A percentile compares a stretch with the other conserved stretches of the same genome.
Conservation (phyloP, 768 basidiomycete species). For the Auricularia cornea region DNA sequence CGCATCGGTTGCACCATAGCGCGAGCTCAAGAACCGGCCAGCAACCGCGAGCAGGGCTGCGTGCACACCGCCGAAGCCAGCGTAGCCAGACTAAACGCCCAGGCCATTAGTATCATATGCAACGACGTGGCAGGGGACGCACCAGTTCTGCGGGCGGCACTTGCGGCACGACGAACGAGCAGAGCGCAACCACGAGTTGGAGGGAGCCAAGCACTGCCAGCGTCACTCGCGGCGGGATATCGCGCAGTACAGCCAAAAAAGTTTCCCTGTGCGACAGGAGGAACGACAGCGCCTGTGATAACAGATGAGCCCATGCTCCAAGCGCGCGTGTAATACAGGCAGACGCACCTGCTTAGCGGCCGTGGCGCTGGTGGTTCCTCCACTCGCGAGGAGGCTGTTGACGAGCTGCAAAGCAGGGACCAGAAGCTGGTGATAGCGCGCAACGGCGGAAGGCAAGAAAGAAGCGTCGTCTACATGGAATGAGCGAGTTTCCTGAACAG, state of each 20-base stretch:
- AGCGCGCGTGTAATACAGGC: background rate
- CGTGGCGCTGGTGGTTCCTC: slow-evolving; percentile 59
- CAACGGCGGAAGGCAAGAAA: slow-evolving; percentile 81
- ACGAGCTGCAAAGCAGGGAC: slow-evolving; percentile 81
- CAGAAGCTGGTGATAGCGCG: slow-evolving; percentile 86
- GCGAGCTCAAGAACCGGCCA: slow-evolving; percentile 56
- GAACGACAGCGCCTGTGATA: slow-evolving; percentile 66
- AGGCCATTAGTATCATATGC: background rate
- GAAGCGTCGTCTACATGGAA: slow-evolving; percentile 57
- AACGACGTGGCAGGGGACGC: slow-evolving; percentile 20
- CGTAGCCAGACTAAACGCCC: slow-evolving; percentile 12
- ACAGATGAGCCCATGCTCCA: background rate
- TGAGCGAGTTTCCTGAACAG: slow-evolving; percentile 3
- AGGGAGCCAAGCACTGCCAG: slow-evolving; percentile 68
- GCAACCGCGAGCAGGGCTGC: slow-evolving; percentile 67
- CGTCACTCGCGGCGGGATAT: slow-evolving; percentile 53
- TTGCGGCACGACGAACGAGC: slow-evolving; percentile 56
- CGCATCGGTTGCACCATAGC: slow-evolving; percentile 49
- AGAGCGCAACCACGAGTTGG: slow-evolving; percentile 67
- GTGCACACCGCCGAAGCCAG: slow-evolving; percentile 82
- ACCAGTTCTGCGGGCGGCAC: slow-evolving; percentile 76
- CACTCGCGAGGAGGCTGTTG: slow-evolving; percentile 65
- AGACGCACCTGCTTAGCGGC: slow-evolving; percentile 57
- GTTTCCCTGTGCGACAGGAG: slow-evolving; percentile 77
- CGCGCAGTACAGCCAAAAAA: slow-evolving; percentile 72